A percentile compares a stretch with the other conserved stretches of the same genome.
These are phyloP conservation scores for Acanthamoeba sp. DNA, from an alignment of 208 protist species.

Conservation along the genomic window DNA sequence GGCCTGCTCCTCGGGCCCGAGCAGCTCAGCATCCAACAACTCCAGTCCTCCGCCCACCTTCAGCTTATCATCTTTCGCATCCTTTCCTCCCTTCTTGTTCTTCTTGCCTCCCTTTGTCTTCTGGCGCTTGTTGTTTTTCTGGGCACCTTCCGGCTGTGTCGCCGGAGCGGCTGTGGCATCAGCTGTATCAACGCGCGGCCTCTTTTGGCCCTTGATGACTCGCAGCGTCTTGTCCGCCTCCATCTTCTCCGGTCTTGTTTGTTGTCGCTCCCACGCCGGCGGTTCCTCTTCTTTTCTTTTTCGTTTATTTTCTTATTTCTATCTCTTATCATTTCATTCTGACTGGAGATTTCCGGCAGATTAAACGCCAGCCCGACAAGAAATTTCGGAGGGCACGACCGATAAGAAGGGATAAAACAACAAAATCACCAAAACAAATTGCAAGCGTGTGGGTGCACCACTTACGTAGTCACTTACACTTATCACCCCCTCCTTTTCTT, in stretches of 20 bases:
- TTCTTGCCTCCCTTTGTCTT: slow-evolving; percentile 23
- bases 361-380: background rate
- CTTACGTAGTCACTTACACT: too few relatives aligned
- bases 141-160: too few relatives aligned
- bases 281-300: background rate
- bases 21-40: slow-evolving; percentile 11
- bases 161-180: background rate
- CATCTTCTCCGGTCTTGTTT: background rate
- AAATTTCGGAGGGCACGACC: background rate
- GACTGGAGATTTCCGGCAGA: slow-evolving; percentile 1
- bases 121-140: background rate
- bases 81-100: background rate
- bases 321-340: background rate
- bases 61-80: background rate
- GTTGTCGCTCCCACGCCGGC: background rate
- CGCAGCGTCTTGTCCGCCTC: background rate
- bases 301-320: background rate
- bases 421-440: background rate
- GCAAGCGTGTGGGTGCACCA: too few relatives aligned
- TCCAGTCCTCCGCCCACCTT: slow-evolving; percentile 19
- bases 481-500: too few relatives aligned
- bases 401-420: background rate
- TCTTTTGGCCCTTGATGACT: background rate
- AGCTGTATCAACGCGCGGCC: background rate
- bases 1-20: slow-evolving; percentile 25